A percentile compares a stretch with the other conserved stretches of the same genome.
These are phyloP conservation scores for Urtica urens DNA, from an alignment of 306 rosid species.

Conservation along the genomic window DNA sequence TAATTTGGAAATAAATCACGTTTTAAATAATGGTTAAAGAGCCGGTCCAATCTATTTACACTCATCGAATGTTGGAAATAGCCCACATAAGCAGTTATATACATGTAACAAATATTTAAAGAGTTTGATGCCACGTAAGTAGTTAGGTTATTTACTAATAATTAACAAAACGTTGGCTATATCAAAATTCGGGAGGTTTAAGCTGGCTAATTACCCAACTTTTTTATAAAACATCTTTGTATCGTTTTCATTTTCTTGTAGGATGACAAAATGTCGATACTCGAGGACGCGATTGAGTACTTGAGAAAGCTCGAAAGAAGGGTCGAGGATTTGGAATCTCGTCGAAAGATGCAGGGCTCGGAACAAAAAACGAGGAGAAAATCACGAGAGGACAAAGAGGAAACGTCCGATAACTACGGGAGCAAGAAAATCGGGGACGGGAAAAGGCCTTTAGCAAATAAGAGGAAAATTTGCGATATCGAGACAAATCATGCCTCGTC, in stretches of 20 bases:
- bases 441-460: constrained; percentile 40
- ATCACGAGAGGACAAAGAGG: constrained; percentile 42
- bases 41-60: no score
- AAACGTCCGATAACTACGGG: constrained; percentile 52
- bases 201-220: no score
- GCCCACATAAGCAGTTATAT: no score
- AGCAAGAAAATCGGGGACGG: constrained; percentile 28
- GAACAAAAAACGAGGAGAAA: constrained; percentile 36
- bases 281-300: constrained; percentile 66
- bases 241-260: constrained; percentile 20
- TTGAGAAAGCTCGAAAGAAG: constrained; percentile 59
- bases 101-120: no score
- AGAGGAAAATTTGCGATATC: constrained; percentile 57
- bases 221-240: no score
- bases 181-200: no score
- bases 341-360: constrained; percentile 22
- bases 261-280: constrained; percentile 81
- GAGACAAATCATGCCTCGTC: constrained; percentile 24
- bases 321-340: constrained; percentile 53
- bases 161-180: no score
- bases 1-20: no score
- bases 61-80: no score
- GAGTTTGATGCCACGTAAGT: no score
- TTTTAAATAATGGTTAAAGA: no score
- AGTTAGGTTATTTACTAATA: no score